Evolutionary conservation across 495 filamentous ascomycete species (phyloP).

Genomic region (Penicillium pulvis): DNA sequence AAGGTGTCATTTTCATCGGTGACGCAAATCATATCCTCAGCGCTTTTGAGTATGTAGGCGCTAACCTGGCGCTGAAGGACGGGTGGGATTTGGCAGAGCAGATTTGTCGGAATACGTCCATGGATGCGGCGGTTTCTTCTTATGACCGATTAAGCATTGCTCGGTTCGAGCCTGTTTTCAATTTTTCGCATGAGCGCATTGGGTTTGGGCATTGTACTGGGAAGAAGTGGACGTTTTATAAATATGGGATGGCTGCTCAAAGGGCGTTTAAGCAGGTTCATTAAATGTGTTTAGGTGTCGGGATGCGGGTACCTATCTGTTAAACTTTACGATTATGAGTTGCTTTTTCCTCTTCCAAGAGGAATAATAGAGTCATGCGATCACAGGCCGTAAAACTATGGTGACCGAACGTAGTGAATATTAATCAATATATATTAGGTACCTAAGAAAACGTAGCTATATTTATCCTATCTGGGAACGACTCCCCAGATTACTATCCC

Average conservation of each 20-base stretch:
- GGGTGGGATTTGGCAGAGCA: slow-evolving; percentile 17
- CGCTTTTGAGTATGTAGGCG: slow-evolving; percentile 11
- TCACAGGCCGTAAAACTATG: no score
- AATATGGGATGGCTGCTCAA: slow-evolving; percentile 18
- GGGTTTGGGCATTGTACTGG: slow-evolving; percentile 13
- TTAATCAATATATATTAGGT: neutral
- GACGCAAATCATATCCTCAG: slow-evolving; percentile 19
- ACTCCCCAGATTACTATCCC: no score
- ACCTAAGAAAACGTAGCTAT: neutral
- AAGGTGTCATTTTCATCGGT: slow-evolving; percentile 15
- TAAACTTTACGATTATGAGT: no score
- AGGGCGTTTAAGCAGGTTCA: slow-evolving; percentile 10
- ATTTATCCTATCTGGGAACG: neutral
- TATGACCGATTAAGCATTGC: slow-evolving; percentile 15
- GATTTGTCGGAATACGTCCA: slow-evolving; percentile 10
- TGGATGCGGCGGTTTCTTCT: slow-evolving; percentile 4
- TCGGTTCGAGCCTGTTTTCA: slow-evolving; percentile 9
- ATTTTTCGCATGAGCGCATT: slow-evolving; percentile 14
- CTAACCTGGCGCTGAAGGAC: slow-evolving; percentile 14
- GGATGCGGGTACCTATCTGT: no score
- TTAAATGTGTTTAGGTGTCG: neutral
- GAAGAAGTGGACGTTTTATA: slow-evolving; percentile 15
- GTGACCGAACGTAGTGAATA: neutral
- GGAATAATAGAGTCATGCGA: no score
- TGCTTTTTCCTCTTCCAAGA: no score